These are phyloP conservation scores for Corrigiola litoralis DNA, from an alignment of 179 eudicot genomes.

Conservation along the genomic window DNA sequence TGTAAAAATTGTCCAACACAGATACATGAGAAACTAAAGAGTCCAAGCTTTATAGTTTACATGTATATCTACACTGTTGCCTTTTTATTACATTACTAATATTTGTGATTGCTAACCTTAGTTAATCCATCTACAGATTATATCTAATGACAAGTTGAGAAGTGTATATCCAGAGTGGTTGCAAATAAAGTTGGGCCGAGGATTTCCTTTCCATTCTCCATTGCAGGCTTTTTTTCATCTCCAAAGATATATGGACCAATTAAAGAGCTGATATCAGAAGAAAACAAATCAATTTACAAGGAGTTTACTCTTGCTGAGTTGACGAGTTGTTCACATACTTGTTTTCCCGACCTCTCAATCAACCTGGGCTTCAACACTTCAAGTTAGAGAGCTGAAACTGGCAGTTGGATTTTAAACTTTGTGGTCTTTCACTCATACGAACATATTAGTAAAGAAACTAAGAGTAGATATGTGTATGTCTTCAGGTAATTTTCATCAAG, in stretches of 20 bases:
- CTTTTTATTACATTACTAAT: no score
- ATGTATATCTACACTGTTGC: no score
- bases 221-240: background rate
- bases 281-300: constrained; percentile 15
- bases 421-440: no score
- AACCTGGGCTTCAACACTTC: constrained; percentile 16
- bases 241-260: constrained; percentile 23
- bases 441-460: no score
- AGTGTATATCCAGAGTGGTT: constrained; percentile 24
- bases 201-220: constrained; percentile 25
- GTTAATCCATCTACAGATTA: constrained; percentile 3
- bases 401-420: background rate
- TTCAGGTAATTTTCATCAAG: background rate
- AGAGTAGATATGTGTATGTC: no score
- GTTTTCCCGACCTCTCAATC: constrained; percentile 4
- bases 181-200: constrained; percentile 27
- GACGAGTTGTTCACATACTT: constrained; percentile 2
- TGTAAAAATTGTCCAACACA: no score
- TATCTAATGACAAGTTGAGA: constrained; percentile 25
- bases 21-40: no score
- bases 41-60: no score
- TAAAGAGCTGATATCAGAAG: constrained; percentile 19
- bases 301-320: constrained; percentile 14
- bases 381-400: constrained; percentile 5
- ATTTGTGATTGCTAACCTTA: no score